Base-by-base conservation (phyloP, 305 asterid genomes). In the Fraxinus angustifolia region DNA sequence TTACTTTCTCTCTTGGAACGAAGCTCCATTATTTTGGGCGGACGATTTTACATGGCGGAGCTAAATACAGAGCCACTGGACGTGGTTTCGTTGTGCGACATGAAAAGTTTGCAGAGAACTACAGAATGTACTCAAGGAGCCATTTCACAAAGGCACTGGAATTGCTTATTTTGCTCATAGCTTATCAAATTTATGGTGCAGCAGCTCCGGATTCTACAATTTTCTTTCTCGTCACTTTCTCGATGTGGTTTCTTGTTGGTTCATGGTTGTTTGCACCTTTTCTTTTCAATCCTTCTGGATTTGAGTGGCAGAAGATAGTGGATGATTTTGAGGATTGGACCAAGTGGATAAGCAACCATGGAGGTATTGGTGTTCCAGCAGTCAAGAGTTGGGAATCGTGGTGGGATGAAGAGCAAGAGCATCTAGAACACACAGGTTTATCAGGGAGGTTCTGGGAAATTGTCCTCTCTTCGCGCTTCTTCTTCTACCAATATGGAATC, bases 61-160 rank as follows among this genome's bases (percentile, higher is more conserved):
- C 86, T 8, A 84, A 84, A 26, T 84, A 84, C 73, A 82, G 86
- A 80, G 86, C 86, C 76, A 84, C 84, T 30, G 86, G 86, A 38
- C 86, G 86, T 38, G 86, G 86, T 80, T 84, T 84, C 42, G 86
- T 84, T 30, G 84, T 84, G 76, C 72, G 78, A 48, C 86, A 84
- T n/a, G 81, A 81, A 34, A 84, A 80, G 79, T 84, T 80, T 80
- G 86, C 84, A 26, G 86, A 84, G 67, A 84, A 84, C 71, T 84
- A 84, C 72, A 77, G 86, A 60, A 73, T 84, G 75, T 84, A 84
- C 79, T 77, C 86, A 2, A 75, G 86, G 75, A 84, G 86, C 80
- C 86, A 84, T 80, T 84, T 84, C 45, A 79, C 82, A 7, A 84
- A 84, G 78, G 86, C 75, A n/a, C 10, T 84, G 45, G 86, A 84